Evolutionary conservation across 2,329 filamentous ascomycete species (phyloP).

Genomic region (Pyricularia grisea): DNA sequence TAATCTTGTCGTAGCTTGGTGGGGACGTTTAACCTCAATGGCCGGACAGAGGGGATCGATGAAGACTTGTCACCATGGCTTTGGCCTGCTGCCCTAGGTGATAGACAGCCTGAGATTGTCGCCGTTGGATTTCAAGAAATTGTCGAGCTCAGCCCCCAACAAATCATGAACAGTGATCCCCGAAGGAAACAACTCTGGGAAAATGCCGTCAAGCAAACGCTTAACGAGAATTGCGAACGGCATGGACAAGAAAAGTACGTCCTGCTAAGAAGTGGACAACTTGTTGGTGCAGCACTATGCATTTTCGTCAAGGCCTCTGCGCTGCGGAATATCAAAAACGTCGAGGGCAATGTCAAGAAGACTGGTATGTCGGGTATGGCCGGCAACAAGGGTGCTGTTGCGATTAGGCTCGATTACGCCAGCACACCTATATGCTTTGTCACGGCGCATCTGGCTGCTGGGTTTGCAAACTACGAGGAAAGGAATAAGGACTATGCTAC

Average conservation of each 20-base stretch:
- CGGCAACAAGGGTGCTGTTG: constrained; percentile 95
- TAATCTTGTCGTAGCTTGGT: constrained; percentile 34
- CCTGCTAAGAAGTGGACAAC: constrained; percentile 79
- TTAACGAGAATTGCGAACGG: constrained; percentile 62
- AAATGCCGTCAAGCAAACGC: constrained; percentile 61
- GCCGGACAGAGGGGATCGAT: constrained; percentile 66
- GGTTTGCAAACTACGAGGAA: constrained; percentile 95
- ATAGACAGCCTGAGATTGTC: constrained; percentile 71
- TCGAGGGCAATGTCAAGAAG: constrained; percentile 94
- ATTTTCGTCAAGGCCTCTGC: constrained; percentile 79
- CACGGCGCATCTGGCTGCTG: constrained; percentile 90
- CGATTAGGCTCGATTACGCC: constrained; percentile 89
- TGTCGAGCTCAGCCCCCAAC: constrained; percentile 92
- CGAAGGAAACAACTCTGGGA: constrained; percentile 82
- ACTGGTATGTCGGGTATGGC: constrained; percentile 91
- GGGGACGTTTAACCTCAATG: constrained; percentile 93
- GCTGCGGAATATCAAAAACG: constrained; percentile 81
- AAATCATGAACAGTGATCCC: constrained; percentile 98
- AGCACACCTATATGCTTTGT: constrained; percentile 92
- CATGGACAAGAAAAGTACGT: constrained; percentile 73
- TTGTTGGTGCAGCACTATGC: constrained; percentile 87
- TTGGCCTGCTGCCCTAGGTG: constrained; percentile 50
- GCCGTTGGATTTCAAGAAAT: constrained; percentile 96
- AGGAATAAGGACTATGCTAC: constrained; percentile 87
- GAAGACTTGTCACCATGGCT: constrained; percentile 83